Evolutionary conservation across 1,139 yeast genomes (phyloP), one percentile per base, ranked within the genome.

Genomic region (Hyphopichia khmerensis): DNA sequence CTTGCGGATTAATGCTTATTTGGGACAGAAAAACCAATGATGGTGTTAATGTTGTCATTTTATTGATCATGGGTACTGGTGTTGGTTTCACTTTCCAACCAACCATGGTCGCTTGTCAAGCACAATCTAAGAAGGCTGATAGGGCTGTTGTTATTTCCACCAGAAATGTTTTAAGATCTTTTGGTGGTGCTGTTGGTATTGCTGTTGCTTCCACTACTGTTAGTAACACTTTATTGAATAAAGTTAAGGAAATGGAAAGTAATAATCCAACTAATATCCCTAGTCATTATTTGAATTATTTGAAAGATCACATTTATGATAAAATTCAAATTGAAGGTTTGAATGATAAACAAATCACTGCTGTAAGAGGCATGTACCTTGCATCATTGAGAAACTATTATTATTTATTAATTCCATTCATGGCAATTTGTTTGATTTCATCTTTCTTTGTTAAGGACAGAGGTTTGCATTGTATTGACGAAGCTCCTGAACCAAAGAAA

Each of bases 81-180:
- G 58, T 60, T 14, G 67, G 65, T 1, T 55, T 48, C 35, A 55
- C 61, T 3, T 62, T 62, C 50, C 66, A 62, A 40, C 67, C 67
- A 7, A 72, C 81, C 0, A 65, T 79, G 66, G 73, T 79, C 8
- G 83, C 83, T 1, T 72, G 72, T 1, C 80, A 77, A 54, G 81
- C 84, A 1, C 79, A 77, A 42, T 69, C 80, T 8, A 62, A 56
- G 33, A 69, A 69, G 40, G 64, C 75, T 1, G 83, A 79, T 47
- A 58, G 84, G 37, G 82, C 84, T 0, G 80, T 79, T 11, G 79
- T 78, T 9, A 78, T 79, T 9, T 69, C 82, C 2, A 67, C 80
- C 1, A 64, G 84, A 54, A 79, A 78, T 48, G 75, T 78, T 10
- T 49, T 77, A 39, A 57, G 84, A 45, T 72, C 79, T 1, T 67